These are phyloP conservation scores for Ophiocordyceps unilateralis DNA, from an alignment of 2,329 filamentous ascomycete genomes.

Conservation along the genomic window DNA sequence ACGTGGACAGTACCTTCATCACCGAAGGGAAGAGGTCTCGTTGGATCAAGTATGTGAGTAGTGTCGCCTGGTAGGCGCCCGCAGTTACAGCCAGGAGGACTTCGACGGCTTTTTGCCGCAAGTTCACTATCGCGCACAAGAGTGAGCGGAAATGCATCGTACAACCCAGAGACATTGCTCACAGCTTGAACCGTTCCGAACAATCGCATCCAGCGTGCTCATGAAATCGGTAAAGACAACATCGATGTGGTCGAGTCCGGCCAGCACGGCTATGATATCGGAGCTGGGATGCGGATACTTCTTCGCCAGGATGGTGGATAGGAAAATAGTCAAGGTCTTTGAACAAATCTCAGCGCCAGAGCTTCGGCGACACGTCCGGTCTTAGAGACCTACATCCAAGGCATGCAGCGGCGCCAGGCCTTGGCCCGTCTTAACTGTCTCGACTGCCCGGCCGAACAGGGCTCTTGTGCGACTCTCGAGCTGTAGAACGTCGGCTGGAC, in stretches of 20 bases:
- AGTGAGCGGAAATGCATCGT: neutral
- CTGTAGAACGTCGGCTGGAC: slow-evolving; percentile 58
- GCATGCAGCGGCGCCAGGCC: slow-evolving; percentile 57
- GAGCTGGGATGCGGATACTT: slow-evolving; percentile 91
- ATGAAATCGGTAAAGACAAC: slow-evolving; percentile 79
- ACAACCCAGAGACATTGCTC: slow-evolving; percentile 16
- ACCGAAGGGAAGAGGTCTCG: slow-evolving; percentile 84
- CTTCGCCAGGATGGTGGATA: slow-evolving; percentile 68
- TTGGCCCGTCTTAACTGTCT: slow-evolving; percentile 43
- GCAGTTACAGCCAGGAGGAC: slow-evolving; percentile 72
- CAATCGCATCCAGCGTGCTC: slow-evolving; percentile 60
- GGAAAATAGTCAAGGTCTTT: slow-evolving; percentile 78
- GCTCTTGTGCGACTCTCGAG: slow-evolving; percentile 63
- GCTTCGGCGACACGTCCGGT: neutral
- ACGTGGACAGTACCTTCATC: slow-evolving; percentile 52
- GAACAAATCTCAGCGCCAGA: neutral
- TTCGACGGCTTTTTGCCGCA: slow-evolving; percentile 65
- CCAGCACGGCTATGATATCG: slow-evolving; percentile 79
- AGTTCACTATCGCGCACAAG: slow-evolving; percentile 34
- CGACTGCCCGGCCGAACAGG: slow-evolving; percentile 59
- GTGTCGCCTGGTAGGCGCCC: slow-evolving; percentile 87
- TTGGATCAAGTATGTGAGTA: slow-evolving; percentile 90
- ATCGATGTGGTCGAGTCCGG: slow-evolving; percentile 79
- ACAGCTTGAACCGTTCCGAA: slow-evolving; percentile 59
- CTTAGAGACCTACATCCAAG: slow-evolving; percentile 50